These are phyloP conservation scores for Phytophthora cactorum DNA, from an alignment of 352 stramenopile species.

Conservation along the genomic window DNA sequence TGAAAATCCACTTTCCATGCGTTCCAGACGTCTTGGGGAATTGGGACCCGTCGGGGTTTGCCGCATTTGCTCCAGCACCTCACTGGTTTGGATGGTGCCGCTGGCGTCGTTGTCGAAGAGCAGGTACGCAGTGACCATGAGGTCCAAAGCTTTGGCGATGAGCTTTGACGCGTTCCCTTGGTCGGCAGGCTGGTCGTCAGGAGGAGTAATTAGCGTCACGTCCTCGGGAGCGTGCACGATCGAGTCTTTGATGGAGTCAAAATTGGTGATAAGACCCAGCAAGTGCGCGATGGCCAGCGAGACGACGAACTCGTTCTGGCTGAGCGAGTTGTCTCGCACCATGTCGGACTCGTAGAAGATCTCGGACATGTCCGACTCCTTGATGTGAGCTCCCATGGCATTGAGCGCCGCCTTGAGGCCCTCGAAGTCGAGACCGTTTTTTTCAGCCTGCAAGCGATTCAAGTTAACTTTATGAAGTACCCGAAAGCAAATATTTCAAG, in stretches of 20 bases:
- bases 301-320: conserved; percentile 87
- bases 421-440: conserved; percentile 69
- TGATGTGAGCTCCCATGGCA: conserved; percentile 66
- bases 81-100: conserved; percentile 80
- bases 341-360: conserved; percentile 92
- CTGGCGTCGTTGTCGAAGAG: conserved; percentile 87
- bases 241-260: conserved; percentile 53
- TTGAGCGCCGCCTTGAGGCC: conserved; percentile 68
- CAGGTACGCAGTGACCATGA: conserved; percentile 87
- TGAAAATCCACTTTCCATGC: conserved; percentile 61
- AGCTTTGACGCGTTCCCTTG: conserved; percentile 47
- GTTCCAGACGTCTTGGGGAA: conserved; percentile 47
- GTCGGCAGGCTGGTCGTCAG: conserved; percentile 32
- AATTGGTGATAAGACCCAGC: conserved; percentile 79
- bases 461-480: conserved; percentile 4
- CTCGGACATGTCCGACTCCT: conserved; percentile 71
- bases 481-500: conserved; percentile 2
- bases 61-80: conserved; percentile 73
- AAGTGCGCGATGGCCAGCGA: conserved; percentile 87
- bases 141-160: conserved; percentile 77
- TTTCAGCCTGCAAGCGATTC: conserved; percentile 37
- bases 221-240: conserved; percentile 46
- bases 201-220: conserved; percentile 33
- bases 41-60: conserved; percentile 45
- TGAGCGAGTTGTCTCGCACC: conserved; percentile 85